Conservation (phyloP, 495 filamentous ascomycete species). For the Pseudevernia furfuracea region DNA sequence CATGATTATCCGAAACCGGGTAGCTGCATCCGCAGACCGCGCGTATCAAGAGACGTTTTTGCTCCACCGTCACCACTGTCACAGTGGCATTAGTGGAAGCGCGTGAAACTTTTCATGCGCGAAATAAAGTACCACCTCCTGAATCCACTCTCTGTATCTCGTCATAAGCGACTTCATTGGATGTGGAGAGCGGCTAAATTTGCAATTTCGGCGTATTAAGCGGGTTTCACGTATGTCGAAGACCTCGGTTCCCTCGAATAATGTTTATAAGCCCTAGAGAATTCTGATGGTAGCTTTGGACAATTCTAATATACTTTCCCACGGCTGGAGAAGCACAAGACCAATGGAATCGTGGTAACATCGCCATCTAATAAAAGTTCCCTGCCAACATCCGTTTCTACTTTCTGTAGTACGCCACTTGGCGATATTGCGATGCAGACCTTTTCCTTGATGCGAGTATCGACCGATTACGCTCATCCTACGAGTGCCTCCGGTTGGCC, state of each 20-base stretch:
- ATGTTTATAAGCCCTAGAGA: not conserved
- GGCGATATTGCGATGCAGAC: too few relatives aligned
- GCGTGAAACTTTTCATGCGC: not conserved
- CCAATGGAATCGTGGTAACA: too few relatives aligned
- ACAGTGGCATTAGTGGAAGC: slow-evolving; percentile 1
- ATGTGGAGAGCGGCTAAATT: not conserved
- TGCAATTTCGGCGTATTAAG: not conserved
- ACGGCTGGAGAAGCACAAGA: too few relatives aligned
- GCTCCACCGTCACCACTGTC: too few relatives aligned
- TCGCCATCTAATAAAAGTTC: too few relatives aligned
- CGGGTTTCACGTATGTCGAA: not conserved
- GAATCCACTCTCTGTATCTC: not conserved
- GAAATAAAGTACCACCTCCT: not conserved
- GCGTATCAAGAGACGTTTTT: not conserved
- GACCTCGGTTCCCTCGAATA: not conserved
- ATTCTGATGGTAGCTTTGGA: too few relatives aligned
- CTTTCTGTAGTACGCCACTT: too few relatives aligned
- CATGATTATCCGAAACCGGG: slow-evolving; percentile 1
- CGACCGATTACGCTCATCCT: not conserved
- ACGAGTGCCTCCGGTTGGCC: not conserved
- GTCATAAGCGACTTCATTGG: not conserved
- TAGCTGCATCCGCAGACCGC: slow-evolving; percentile 3
- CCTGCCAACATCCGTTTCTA: too few relatives aligned
- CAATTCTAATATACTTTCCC: too few relatives aligned
- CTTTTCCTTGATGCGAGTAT: too few relatives aligned